Percentiles rank a stretch among this genome's conserved stretches.
Evolutionary conservation across 2,329 filamentous ascomycete species (phyloP).

Genomic region (Plectosphaerella plurivora): DNA sequence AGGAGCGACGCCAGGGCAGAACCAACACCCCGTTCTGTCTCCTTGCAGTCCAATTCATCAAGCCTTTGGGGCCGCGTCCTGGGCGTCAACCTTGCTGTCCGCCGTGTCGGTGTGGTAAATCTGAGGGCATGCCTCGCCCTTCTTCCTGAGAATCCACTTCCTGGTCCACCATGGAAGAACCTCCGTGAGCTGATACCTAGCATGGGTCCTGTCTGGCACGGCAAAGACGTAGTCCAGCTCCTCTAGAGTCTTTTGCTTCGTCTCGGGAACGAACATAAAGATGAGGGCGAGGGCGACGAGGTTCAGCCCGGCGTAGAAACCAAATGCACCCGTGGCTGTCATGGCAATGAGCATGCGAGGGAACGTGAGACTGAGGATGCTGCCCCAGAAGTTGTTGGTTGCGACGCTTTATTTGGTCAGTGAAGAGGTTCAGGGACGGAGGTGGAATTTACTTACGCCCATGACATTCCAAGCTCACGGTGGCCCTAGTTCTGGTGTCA

Average conservation of each 20-base stretch:
- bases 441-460: conserved; percentile 27
- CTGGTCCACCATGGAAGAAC: conserved; percentile 7
- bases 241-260: conserved; percentile 44
- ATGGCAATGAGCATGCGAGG: conserved; percentile 40
- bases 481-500: conserved; percentile 29
- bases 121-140: neutral
- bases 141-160: neutral
- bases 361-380: conserved; percentile 46
- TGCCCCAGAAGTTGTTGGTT: conserved; percentile 52
- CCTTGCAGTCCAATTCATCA: no score
- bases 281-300: conserved; percentile 40
- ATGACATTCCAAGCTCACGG: conserved; percentile 60
- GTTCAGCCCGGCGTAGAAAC: conserved; percentile 44
- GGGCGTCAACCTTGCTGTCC: neutral
- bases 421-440: neutral
- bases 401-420: conserved; percentile 33
- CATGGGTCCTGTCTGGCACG: conserved; percentile 24
- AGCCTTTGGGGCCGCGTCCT: no score
- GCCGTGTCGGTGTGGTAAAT: neutral
- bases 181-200: conserved; percentile 24
- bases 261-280: conserved; percentile 45
- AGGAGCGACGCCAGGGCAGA: no score
- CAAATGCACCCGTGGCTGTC: conserved; percentile 30
- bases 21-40: no score
- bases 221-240: conserved; percentile 36